Conservation (phyloP, 208 protist genomes). For the Leishmania aethiopica region DNA sequence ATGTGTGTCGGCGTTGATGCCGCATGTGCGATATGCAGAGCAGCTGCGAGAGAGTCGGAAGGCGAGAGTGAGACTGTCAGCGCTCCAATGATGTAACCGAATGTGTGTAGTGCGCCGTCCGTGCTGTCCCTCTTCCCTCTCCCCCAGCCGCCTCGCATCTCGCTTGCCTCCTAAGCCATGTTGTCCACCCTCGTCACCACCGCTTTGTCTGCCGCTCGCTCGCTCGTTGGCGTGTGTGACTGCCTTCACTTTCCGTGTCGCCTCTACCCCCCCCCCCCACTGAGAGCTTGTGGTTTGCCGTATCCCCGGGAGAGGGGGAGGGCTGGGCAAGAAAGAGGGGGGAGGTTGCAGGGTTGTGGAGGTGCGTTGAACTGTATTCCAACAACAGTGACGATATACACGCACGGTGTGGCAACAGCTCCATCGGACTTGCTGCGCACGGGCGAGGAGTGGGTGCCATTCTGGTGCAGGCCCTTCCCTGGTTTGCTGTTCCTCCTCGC, state of each 20-base stretch:
- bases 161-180: neutral
- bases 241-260: neutral
- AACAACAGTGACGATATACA: neutral
- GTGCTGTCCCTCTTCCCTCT: neutral
- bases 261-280: no score
- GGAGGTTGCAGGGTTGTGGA: neutral
- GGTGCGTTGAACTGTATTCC: neutral
- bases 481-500: neutral
- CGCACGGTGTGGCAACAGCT: neutral
- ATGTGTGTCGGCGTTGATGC: neutral
- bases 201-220: neutral
- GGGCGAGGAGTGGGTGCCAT: no score
- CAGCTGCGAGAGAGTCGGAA: neutral
- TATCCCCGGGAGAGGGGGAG: neutral
- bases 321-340: neutral
- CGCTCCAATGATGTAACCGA: neutral
- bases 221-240: neutral
- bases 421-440: neutral
- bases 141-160: neutral
- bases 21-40: neutral
- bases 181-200: neutral
- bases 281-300: neutral
- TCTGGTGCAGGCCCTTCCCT: neutral
- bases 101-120: neutral
- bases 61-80: neutral